Conservation (phyloP, 2,329 filamentous ascomycete genomes). For the Ascochyta lentis region DNA sequence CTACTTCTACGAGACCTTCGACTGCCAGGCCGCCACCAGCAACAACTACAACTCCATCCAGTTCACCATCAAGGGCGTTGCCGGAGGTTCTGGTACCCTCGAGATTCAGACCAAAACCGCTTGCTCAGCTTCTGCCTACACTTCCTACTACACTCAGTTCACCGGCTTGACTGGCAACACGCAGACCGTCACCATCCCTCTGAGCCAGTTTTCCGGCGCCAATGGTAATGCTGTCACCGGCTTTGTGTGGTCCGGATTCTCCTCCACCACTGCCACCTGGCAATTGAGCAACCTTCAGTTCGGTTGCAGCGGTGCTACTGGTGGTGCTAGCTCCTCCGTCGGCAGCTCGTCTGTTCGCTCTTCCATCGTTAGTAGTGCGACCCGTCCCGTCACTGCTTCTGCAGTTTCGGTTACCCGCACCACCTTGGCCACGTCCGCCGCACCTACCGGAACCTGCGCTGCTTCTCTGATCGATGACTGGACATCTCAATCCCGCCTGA, state of each 20-base stretch:
- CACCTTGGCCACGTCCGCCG: conserved; percentile 15
- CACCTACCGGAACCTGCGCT: conserved; percentile 49
- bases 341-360: neutral
- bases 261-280: conserved; percentile 51
- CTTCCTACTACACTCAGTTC: conserved; percentile 55
- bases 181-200: conserved; percentile 60
- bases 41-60: conserved; percentile 58
- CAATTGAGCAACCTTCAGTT: conserved; percentile 58
- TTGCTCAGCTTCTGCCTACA: conserved; percentile 52
- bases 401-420: conserved; percentile 8
- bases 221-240: conserved; percentile 58
- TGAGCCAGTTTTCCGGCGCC: conserved; percentile 58
- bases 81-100: conserved; percentile 50
- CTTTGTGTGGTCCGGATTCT: conserved; percentile 55
- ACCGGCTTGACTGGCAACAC: conserved; percentile 57
- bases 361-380: conserved; percentile 6
- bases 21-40: conserved; percentile 55
- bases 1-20: conserved; percentile 63
- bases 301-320: conserved; percentile 46
- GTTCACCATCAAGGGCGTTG: conserved; percentile 57
- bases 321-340: conserved; percentile 4
- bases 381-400: conserved; percentile 11
- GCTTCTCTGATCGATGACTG: conserved; percentile 65
- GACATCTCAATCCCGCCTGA: conserved; percentile 66
- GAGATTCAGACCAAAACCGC: conserved; percentile 58